Base-by-base conservation (phyloP, 192 early-diverging fungal species). In the Funneliformis mosseae region DNA sequence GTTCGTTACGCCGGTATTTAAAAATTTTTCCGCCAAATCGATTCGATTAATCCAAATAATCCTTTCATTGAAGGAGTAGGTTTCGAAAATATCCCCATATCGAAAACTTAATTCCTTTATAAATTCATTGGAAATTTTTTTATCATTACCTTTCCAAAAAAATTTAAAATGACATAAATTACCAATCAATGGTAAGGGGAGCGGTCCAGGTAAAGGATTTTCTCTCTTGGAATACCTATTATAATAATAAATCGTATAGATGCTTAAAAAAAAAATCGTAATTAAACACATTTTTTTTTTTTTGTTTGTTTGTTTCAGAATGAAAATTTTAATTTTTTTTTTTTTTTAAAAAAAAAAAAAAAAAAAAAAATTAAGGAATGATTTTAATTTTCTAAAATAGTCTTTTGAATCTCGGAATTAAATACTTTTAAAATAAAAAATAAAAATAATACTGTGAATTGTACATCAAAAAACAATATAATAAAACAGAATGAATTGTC, bases 21-120 rank as follows among this genome's bases (percentile, higher is more conserved):
- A 55, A 55, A 69, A 69, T 69, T 69, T 69, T 41, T 69, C 67
- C 25, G 67, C 25, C 28, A 69, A 27, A 69, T 69, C 67, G 28
- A 41, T 41, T n/a, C 28, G 25, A 21, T 28, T 41, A 16, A 69
- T 39, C 67, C 67, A 69, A 18, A 69, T 12, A 10, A 69, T 38
- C 33, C 39, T 69, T 27, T 28, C 67, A n/a, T 25, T 69, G 11
- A 28, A 28, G 28, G 39, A 18, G 28, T 69, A 69, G 16, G 67
- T 69, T 69, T 69, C 67, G 14, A 28, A 69, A 28, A 69, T 69
- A 41, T 69, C 67, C 8, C 67, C 67, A 69, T 69, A 69, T 8
- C 12, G 25, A 16, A 12, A 28, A 28, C 18, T 21, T 39, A 28
- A 69, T 18, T 69, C 16, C 28, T 39, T 23, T 16, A n/a, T 41